These are phyloP conservation scores for Fagopyrum tataricum DNA, from an alignment of 148 eudicot species.

Conservation along the genomic window DNA sequence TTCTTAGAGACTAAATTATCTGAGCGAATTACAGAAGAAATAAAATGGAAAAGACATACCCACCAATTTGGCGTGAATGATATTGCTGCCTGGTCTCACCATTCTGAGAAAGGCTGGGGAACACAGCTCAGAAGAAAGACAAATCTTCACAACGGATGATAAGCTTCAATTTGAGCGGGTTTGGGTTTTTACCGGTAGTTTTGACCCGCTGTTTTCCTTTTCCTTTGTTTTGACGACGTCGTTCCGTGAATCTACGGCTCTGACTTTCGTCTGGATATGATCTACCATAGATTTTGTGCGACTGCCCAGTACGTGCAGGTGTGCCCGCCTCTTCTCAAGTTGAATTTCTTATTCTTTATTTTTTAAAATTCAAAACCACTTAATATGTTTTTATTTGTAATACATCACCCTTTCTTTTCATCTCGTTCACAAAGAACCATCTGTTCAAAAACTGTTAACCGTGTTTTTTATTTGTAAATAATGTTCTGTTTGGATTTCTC, in stretches of 20 bases:
- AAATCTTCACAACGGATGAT: background rate
- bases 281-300: background rate
- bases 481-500: too few relatives aligned
- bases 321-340: too few relatives aligned
- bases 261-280: background rate
- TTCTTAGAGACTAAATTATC: background rate
- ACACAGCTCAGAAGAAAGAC: background rate
- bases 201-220: slow-evolving; percentile 4
- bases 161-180: background rate
- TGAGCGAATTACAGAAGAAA: background rate
- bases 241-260: background rate
- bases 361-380: too few relatives aligned
- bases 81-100: slow-evolving; percentile 35
- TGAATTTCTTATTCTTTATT: too few relatives aligned
- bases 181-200: slow-evolving; percentile 10
- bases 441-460: too few relatives aligned
- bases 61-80: slow-evolving; percentile 42
- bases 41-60: slow-evolving; percentile 18
- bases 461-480: too few relatives aligned
- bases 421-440: too few relatives aligned
- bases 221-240: background rate
- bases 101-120: slow-evolving; percentile 13
- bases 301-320: too few relatives aligned
- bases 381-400: too few relatives aligned
- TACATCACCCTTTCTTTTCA: too few relatives aligned